Percentiles rank a stretch among this genome's conserved stretches.
phyloP scores from a whole-genome alignment of 2,329 filamentous ascomycete species.

The Sphaerostilbella broomeana region DNA sequence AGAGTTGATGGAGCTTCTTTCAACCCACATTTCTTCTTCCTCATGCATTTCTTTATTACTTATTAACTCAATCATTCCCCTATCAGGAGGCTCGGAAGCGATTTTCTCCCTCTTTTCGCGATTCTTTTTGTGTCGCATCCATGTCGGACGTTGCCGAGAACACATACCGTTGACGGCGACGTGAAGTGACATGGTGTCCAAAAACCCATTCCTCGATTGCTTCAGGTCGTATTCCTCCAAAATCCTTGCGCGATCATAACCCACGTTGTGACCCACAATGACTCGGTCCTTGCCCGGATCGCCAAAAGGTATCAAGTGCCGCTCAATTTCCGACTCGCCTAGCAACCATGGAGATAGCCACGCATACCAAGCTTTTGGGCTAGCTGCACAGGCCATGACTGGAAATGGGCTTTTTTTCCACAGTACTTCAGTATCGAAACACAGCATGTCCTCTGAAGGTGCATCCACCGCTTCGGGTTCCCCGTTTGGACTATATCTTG shows the following conservation, averaged over 20 bases:
- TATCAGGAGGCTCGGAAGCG: conserved; percentile 61
- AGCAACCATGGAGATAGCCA: conserved; percentile 96
- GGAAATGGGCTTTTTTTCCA: conserved; percentile 89
- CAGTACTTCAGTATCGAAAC: conserved; percentile 95
- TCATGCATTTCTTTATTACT: conserved; percentile 66
- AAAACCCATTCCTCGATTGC: conserved; percentile 77
- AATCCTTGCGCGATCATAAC: conserved; percentile 85
- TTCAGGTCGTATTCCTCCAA: conserved; percentile 80
- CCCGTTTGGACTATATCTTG: conserved; percentile 77
- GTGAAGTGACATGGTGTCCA: conserved; percentile 97
- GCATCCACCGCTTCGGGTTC: conserved; percentile 61
- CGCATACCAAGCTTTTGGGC: conserved; percentile 87
- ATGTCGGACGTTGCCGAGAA: conserved; percentile 88
- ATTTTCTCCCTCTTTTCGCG: conserved; percentile 76
- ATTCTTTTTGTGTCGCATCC: conserved; percentile 95
- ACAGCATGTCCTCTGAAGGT: conserved; percentile 75
- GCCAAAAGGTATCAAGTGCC: conserved; percentile 81
- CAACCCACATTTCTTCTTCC: conserved; percentile 94
- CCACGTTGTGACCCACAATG: conserved; percentile 90
- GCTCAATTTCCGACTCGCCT: conserved; percentile 67
- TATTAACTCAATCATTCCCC: conserved; percentile 65
- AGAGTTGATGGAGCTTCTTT: conserved; percentile 90
- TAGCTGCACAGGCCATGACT: conserved; percentile 92
- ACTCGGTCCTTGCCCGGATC: conserved; percentile 67
- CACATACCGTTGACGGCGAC: conserved; percentile 99